Conservation (phyloP, 352 stramenopile species). For the Peronospora farinosa region DNA sequence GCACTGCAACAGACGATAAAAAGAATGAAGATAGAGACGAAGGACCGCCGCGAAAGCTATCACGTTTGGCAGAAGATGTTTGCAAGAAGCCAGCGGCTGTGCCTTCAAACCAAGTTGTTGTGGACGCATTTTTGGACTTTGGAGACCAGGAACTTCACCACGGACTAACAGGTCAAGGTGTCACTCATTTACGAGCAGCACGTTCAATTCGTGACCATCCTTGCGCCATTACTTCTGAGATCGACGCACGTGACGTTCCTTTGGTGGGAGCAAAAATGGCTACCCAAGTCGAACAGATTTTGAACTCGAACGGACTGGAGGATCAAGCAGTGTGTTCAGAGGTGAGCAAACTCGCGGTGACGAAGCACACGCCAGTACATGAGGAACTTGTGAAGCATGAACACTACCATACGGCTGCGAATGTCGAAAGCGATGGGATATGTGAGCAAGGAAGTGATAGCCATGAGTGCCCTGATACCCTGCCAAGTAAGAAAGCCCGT, state of each 20-base stretch:
- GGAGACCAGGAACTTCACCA: slow-evolving; percentile 38
- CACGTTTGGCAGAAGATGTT: slow-evolving; percentile 44
- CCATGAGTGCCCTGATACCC: not conserved
- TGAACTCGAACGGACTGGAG: slow-evolving; percentile 35
- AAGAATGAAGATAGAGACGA: slow-evolving; percentile 3
- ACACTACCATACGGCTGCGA: not conserved
- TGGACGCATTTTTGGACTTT: slow-evolving; percentile 54
- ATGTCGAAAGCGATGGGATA: not conserved
- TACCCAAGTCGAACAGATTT: slow-evolving; percentile 42
- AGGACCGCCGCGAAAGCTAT: slow-evolving; percentile 20
- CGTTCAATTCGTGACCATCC: slow-evolving; percentile 43
- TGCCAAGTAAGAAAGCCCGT: not conserved
- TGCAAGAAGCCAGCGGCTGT: slow-evolving; percentile 28
- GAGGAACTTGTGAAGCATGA: slow-evolving; percentile 33
- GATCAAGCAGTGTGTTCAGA: slow-evolving; percentile 13
- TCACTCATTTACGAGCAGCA: slow-evolving; percentile 49
- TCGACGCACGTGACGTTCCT: slow-evolving; percentile 28
- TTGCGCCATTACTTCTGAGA: slow-evolving; percentile 31
- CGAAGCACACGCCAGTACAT: slow-evolving; percentile 21
- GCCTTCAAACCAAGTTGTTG: slow-evolving; percentile 50
- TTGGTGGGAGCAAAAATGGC: slow-evolving; percentile 50
- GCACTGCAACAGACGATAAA: not conserved
- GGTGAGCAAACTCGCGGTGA: slow-evolving; percentile 21
- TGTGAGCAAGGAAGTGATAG: not conserved
- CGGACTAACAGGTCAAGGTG: slow-evolving; percentile 54